Evolutionary conservation across 1,284 basidiomycete species (phyloP), one percentile per base, ranked within the genome.

Genomic region (Fistulina hepatica): DNA sequence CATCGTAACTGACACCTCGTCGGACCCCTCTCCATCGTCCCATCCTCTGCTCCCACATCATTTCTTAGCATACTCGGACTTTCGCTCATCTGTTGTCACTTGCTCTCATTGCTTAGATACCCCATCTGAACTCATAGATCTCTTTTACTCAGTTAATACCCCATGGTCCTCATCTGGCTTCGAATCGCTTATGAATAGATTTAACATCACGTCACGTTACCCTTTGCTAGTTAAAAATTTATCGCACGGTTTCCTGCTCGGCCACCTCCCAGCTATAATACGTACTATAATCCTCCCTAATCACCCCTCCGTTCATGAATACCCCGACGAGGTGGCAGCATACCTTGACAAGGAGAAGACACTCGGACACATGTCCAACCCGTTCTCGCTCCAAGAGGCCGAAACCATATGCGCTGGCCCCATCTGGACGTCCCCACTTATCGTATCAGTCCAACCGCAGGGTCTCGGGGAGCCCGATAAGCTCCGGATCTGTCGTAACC

Each of bases 101-200:
- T n/a, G n/a, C n/a, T n/a, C n/a, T n/a, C n/a, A n/a, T n/a, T n/a
- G n/a, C n/a, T n/a, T n/a, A n/a, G n/a, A n/a, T n/a, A n/a, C n/a
- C n/a, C n/a, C n/a, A n/a, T n/a, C n/a, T n/a, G n/a, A n/a, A n/a
- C n/a, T n/a, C n/a, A n/a, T n/a, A n/a, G n/a, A n/a, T n/a, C n/a
- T n/a, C n/a, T n/a, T n/a, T n/a, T n/a, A n/a, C n/a, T n/a, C n/a
- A n/a, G n/a, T n/a, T n/a, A n/a, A n/a, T n/a, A 30, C 25, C n/a
- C n/a, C n/a, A n/a, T n/a, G n/a, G n/a, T n/a, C n/a, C n/a, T n/a
- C n/a, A n/a, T n/a, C n/a, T n/a, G 37, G 37, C 17, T 42, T 4
- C 47, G 52, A 3, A 35, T 13, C 50, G 22, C 52, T 57, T 19
- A 33, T 56, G 9, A 36, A 36, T 1, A 60, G 60, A 37, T 51